These are phyloP conservation scores for Eucommia ulmoides DNA, from an alignment of 257 asterid species.

Conservation along the genomic window DNA sequence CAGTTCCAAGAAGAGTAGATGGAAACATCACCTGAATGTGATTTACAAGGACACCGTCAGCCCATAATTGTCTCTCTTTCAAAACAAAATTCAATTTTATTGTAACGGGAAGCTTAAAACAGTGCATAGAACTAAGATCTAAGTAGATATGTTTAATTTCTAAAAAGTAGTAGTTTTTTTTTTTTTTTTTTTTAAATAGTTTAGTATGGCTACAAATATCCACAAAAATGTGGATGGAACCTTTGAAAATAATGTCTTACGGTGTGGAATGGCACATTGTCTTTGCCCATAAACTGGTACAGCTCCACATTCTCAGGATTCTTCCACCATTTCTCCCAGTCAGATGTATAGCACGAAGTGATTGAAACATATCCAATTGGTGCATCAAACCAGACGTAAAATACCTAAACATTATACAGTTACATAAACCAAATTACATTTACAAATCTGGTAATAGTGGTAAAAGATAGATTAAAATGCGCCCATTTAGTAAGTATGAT, in stretches of 20 bases:
- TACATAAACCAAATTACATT: slow-evolving; percentile 7
- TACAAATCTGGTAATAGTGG: neutral
- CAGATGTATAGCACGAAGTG: slow-evolving; percentile 84
- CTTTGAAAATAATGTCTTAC: no score
- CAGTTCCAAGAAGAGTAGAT: slow-evolving; percentile 90
- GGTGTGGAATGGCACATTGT: slow-evolving; percentile 94
- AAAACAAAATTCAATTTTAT: no score
- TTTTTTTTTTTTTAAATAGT: no score
- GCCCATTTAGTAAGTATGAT: neutral
- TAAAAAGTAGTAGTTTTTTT: slow-evolving; percentile 8
- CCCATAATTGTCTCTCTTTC: no score
- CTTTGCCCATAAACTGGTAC: slow-evolving; percentile 99
- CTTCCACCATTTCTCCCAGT: slow-evolving; percentile 99
- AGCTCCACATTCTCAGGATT: slow-evolving; percentile 92
- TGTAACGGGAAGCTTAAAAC: no score
- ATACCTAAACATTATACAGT: slow-evolving; percentile 41
- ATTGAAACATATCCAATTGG: slow-evolving; percentile 95
- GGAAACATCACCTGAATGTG: slow-evolving; percentile 83
- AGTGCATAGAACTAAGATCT: no score
- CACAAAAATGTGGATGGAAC: no score
- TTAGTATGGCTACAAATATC: no score
- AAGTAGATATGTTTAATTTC: slow-evolving; percentile 3
- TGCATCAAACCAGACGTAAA: slow-evolving; percentile 98
- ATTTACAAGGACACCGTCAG: slow-evolving; percentile 2
- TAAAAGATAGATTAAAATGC: neutral